Conservation (phyloP, 2,329 filamentous ascomycete species). For the Calycina herbarum region DNA sequence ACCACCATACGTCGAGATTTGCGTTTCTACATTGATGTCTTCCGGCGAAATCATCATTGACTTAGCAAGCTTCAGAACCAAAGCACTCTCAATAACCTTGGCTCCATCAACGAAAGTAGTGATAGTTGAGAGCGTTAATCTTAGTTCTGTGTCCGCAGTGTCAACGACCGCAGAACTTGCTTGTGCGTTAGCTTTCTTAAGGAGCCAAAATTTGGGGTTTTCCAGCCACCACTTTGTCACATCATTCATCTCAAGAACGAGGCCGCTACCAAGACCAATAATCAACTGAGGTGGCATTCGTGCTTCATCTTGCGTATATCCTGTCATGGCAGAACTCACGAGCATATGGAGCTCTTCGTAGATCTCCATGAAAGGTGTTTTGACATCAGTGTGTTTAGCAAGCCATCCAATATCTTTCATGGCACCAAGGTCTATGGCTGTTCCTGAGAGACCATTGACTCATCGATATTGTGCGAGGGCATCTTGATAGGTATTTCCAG, state of each 20-base stretch:
- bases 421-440: slow-evolving; percentile 19
- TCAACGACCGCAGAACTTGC: neutral
- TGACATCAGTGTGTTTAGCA: neutral
- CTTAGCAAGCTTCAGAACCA: slow-evolving; percentile 24
- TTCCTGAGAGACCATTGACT: slow-evolving; percentile 10
- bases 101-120: neutral
- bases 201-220: slow-evolving; percentile 11
- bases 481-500: slow-evolving; percentile 35
- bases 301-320: slow-evolving; percentile 6
- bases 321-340: slow-evolving; percentile 43
- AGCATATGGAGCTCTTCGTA: slow-evolving; percentile 8
- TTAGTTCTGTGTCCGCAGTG: neutral
- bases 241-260: neutral
- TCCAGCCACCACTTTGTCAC: neutral
- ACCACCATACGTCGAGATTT: slow-evolving; percentile 39
- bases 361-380: neutral
- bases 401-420: slow-evolving; percentile 13
- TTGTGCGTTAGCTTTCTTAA: slow-evolving; percentile 6
- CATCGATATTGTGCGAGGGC: slow-evolving; percentile 20
- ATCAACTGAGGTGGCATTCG: slow-evolving; percentile 7
- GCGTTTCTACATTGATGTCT: slow-evolving; percentile 32
- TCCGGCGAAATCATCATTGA: slow-evolving; percentile 30
- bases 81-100: neutral
- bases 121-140: too few species aligned
- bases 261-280: slow-evolving; percentile 7